Percentiles rank a stretch among this genome's conserved stretches.
These are phyloP conservation scores for Ophiostoma himal-ulmi DNA, from an alignment of 2,329 filamentous ascomycete genomes.

Conservation along the genomic window DNA sequence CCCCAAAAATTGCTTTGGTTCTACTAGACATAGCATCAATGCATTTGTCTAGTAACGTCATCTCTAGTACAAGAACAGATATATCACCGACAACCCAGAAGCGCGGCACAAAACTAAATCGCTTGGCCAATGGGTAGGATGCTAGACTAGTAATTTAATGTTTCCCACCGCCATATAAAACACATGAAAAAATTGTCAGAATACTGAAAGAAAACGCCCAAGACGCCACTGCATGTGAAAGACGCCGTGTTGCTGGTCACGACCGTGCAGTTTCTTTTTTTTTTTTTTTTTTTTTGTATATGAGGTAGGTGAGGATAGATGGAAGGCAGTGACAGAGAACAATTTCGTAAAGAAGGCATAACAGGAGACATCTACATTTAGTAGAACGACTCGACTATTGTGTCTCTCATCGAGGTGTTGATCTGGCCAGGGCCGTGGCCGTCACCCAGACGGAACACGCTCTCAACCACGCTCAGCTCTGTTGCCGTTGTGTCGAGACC, in stretches of 20 bases:
- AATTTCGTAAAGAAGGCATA: not conserved
- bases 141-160: constrained; percentile 1
- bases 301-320: not conserved
- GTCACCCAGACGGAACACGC: constrained; percentile 90
- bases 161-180: constrained; percentile 1
- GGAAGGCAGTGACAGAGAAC: not conserved
- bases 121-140: not conserved
- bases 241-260: not conserved
- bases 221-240: constrained; percentile 19
- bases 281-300: constrained; percentile 15
- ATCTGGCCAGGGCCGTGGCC: constrained; percentile 71
- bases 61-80: too few relatives aligned
- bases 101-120: not conserved
- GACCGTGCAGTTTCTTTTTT: constrained; percentile 4
- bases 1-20: too few relatives aligned
- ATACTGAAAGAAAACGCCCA: constrained; percentile 19
- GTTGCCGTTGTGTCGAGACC: constrained; percentile 95
- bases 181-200: constrained; percentile 11
- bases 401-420: constrained; percentile 86
- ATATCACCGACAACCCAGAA: too few relatives aligned
- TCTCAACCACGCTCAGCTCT: constrained; percentile 92
- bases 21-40: too few relatives aligned
- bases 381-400: constrained; percentile 99
- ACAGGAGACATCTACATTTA: constrained; percentile 41
- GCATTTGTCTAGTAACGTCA: too few relatives aligned